Conservation (phyloP, 164 flowering plant genomes). For the Dillenia suffruticosa region DNA sequence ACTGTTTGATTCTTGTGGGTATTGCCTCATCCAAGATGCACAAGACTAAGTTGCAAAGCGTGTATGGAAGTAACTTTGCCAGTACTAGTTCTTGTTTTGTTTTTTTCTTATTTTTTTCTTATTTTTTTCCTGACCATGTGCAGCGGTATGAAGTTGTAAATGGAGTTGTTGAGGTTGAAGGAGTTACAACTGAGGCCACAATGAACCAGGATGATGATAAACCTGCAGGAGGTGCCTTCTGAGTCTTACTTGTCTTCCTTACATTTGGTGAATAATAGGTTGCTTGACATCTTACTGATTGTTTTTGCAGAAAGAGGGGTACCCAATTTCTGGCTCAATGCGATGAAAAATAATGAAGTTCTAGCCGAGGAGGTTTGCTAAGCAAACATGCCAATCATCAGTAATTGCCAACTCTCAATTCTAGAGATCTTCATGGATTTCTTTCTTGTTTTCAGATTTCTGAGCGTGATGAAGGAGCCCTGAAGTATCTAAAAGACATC, state of each 20-base stretch:
- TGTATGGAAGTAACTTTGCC: no score
- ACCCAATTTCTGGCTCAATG: slow-evolving; percentile 86
- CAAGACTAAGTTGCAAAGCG: no score
- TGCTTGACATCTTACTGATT: slow-evolving; percentile 1
- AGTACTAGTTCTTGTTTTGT: no score
- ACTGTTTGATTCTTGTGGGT: no score
- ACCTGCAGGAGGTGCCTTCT: slow-evolving; percentile 32
- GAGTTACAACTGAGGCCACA: slow-evolving; percentile 34
- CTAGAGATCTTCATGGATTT: not conserved
- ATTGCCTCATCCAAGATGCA: no score
- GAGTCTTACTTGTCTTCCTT: not conserved
- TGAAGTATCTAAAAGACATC: slow-evolving; percentile 79
- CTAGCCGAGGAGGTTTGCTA: slow-evolving; percentile 60
- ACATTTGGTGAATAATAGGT: not conserved
- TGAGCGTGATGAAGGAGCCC: slow-evolving; percentile 90
- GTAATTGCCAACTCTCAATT: not conserved
- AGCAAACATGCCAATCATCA: not conserved
- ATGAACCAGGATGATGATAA: slow-evolving; percentile 36
- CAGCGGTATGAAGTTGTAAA: slow-evolving; percentile 86
- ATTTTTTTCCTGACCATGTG: slow-evolving; percentile 10
- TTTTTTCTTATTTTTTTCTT: no score
- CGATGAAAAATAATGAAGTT: slow-evolving; percentile 80
- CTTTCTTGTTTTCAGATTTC: slow-evolving; percentile 39
- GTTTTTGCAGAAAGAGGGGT: slow-evolving; percentile 69
- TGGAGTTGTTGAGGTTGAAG: slow-evolving; percentile 72